These are phyloP conservation scores for Nadsonia starkeyi-henricii DNA, from an alignment of 1,139 yeast genomes.

Conservation along the genomic window DNA sequence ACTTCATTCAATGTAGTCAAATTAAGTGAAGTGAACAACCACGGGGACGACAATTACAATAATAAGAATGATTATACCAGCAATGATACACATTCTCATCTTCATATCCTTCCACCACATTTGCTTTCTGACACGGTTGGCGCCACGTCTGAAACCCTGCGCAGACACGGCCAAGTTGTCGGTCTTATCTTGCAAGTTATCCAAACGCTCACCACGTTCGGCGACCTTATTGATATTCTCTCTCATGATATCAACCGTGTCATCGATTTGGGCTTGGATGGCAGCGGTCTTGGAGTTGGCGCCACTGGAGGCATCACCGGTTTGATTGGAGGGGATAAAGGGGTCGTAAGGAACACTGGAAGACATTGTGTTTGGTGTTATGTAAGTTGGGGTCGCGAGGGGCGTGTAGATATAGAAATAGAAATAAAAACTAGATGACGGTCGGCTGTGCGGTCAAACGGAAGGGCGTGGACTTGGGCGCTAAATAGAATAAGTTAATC, in stretches of 20 bases:
- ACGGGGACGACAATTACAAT: conserved; percentile 82
- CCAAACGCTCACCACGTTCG: conserved; percentile 87
- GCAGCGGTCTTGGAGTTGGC: conserved; percentile 51
- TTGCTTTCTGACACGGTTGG: conserved; percentile 93
- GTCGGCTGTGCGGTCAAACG: no score
- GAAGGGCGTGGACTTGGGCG: no score
- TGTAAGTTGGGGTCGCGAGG: no score
- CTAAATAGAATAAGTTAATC: no score
- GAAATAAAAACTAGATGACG: no score
- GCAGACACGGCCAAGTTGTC: conserved; percentile 89
- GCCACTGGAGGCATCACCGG: conserved; percentile 23
- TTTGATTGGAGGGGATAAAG: conserved; percentile 52
- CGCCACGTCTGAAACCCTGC: conserved; percentile 92
- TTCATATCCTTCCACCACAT: conserved; percentile 99
- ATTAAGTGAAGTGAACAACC: conserved; percentile 58
- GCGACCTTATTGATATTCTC: conserved; percentile 94
- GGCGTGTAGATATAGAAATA: no score
- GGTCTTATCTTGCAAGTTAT: conserved; percentile 85
- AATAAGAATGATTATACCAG: conserved; percentile 67
- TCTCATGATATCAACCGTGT: conserved; percentile 95
- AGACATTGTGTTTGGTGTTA: conserved; percentile 35
- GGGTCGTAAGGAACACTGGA: conserved; percentile 86
- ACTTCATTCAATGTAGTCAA: not conserved
- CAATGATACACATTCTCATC: conserved; percentile 83
- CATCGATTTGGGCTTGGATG: conserved; percentile 86